These are phyloP conservation scores for Chlamydomonas asymmetrica DNA, from an alignment of 139 green algal genomes.

Conservation along the genomic window DNA sequence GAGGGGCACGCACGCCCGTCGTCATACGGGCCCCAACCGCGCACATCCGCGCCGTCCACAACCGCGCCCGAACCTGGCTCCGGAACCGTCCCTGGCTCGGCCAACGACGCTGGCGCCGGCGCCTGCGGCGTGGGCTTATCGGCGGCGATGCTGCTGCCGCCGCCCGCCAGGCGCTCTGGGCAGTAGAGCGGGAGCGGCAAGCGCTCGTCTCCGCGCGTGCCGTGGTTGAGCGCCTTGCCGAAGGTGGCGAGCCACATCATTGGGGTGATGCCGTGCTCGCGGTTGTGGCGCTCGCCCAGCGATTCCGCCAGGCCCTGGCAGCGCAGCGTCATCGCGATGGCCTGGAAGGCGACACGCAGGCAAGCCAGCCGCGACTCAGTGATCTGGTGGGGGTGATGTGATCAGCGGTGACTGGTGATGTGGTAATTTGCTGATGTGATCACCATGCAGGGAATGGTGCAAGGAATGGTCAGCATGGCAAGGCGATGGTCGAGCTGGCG, in stretches of 20 bases:
- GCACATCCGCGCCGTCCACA: too few relatives aligned
- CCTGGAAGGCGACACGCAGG: conserved; percentile 2
- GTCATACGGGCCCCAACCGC: too few relatives aligned
- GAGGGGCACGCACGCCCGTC: conserved; percentile 13
- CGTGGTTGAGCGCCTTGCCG: conserved; percentile 43
- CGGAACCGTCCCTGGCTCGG: too few relatives aligned
- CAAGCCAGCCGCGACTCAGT: not conserved
- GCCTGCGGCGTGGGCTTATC: not conserved
- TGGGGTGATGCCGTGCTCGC: conserved; percentile 29
- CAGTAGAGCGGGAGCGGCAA: conserved; percentile 30
- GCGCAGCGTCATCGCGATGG: conserved; percentile 34
- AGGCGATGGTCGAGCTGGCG: too few relatives aligned
- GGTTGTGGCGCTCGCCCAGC: conserved; percentile 41
- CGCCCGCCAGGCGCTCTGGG: conserved; percentile 6
- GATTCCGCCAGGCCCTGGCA: conserved; percentile 26
- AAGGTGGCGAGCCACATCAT: conserved; percentile 47
- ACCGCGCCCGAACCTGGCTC: too few relatives aligned
- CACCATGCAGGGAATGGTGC: too few relatives aligned
- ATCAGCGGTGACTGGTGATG: too few relatives aligned
- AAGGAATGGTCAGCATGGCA: too few relatives aligned
- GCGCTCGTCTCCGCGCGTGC: conserved; percentile 5
- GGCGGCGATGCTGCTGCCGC: too few relatives aligned
- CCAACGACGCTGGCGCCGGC: too few relatives aligned
- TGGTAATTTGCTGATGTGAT: too few relatives aligned
- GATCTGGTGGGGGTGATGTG: too few relatives aligned